Conservation (phyloP, 2,329 filamentous ascomycete genomes). For the Penicillium sp. region DNA sequence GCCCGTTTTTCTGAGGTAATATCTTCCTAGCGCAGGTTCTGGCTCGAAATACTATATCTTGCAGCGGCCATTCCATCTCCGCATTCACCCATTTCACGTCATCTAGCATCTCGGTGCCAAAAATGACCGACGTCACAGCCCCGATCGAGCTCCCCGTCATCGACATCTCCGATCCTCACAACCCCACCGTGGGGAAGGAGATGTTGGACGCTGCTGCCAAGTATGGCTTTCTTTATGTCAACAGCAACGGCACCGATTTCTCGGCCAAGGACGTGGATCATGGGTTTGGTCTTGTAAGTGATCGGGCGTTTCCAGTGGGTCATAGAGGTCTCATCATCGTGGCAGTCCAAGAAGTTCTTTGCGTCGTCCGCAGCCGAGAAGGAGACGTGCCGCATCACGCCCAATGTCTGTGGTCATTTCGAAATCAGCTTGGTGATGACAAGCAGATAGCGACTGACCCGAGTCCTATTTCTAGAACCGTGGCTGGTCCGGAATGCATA, state of each 20-base stretch:
- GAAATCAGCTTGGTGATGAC: not conserved
- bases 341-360: conserved; percentile 71
- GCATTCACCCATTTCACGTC: not conserved
- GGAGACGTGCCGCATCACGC: conserved; percentile 67
- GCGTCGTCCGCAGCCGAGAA: conserved; percentile 68
- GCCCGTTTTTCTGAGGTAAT: conserved; percentile 6
- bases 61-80: too few relatives aligned
- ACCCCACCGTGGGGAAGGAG: conserved; percentile 60
- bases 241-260: conserved; percentile 69
- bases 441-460: conserved; percentile 1
- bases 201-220: conserved; percentile 76
- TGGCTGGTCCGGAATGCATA: conserved; percentile 85
- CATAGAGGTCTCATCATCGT: too few relatives aligned
- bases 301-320: too few relatives aligned
- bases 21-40: too few relatives aligned
- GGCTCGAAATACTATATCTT: too few relatives aligned
- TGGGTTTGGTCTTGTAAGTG: conserved; percentile 69
- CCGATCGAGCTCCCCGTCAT: conserved; percentile 69
- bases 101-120: too few relatives aligned
- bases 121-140: conserved; percentile 25
- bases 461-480: conserved; percentile 58
- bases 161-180: conserved; percentile 65
- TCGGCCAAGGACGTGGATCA: conserved; percentile 62
- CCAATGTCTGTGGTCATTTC: conserved; percentile 50
- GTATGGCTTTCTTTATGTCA: conserved; percentile 88